Evolutionary conservation across 2,329 filamentous ascomycete species (phyloP).

Genomic region (Alternaria arborescens): DNA sequence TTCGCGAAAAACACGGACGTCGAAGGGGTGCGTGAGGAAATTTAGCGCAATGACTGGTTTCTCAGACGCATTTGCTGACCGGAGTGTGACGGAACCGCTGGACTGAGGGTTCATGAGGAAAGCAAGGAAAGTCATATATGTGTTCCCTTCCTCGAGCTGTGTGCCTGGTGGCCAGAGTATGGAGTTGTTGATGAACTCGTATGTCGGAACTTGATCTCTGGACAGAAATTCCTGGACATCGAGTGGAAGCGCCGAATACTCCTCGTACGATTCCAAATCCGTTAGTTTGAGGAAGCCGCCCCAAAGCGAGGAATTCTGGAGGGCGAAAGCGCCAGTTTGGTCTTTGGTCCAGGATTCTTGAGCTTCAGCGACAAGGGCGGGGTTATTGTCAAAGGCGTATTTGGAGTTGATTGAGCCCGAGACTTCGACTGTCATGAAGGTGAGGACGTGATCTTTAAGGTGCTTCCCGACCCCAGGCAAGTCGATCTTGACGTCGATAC

Average conservation of each 20-base stretch:
- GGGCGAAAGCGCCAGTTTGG: slow-evolving; percentile 37
- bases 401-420: slow-evolving; percentile 50
- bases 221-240: slow-evolving; percentile 56
- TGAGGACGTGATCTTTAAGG: slow-evolving; percentile 57
- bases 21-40: slow-evolving; percentile 64
- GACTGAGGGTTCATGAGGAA: slow-evolving; percentile 63
- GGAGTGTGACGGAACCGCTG: slow-evolving; percentile 61
- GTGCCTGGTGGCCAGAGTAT: slow-evolving; percentile 38
- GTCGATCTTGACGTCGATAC: slow-evolving; percentile 54
- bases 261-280: slow-evolving; percentile 49
- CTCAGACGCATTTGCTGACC: slow-evolving; percentile 61
- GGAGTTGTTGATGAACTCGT: slow-evolving; percentile 58
- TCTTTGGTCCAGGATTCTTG: slow-evolving; percentile 55
- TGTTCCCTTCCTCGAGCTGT: slow-evolving; percentile 45
- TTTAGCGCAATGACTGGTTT: slow-evolving; percentile 64
- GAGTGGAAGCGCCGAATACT: slow-evolving; percentile 57
- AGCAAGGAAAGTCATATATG: slow-evolving; percentile 38
- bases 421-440: slow-evolving; percentile 56
- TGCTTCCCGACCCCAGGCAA: slow-evolving; percentile 56
- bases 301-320: slow-evolving; percentile 59
- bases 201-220: slow-evolving; percentile 64
- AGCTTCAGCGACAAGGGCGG: slow-evolving; percentile 52
- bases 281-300: slow-evolving; percentile 63
- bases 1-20: slow-evolving; percentile 52
- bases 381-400: slow-evolving; percentile 51